phyloP scores from a whole-genome alignment of 257 asterid genomes.

The Avicennia marina region DNA sequence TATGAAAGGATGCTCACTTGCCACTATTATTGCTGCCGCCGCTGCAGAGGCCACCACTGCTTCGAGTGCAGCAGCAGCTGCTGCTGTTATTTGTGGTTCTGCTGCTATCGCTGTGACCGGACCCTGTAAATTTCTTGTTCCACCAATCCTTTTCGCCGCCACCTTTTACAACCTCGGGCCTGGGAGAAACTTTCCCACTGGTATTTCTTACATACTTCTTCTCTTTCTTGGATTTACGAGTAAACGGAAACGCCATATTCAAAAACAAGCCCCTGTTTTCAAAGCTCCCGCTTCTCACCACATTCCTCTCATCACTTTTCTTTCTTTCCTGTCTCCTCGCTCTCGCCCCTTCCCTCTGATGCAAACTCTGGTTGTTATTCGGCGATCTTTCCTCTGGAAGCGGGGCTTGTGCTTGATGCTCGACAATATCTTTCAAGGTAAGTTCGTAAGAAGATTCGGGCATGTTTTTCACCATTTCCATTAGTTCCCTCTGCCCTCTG shows the following conservation, averaged over 20 bases:
- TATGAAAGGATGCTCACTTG: too few species aligned
- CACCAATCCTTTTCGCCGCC: conserved; percentile 69
- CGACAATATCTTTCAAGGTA: conserved; percentile 75
- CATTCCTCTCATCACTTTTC: conserved; percentile 21
- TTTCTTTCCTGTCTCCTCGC: conserved; percentile 31
- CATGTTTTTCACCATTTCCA: conserved; percentile 89
- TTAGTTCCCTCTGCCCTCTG: conserved; percentile 75
- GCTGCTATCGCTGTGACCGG: conserved; percentile 53
- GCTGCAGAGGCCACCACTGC: conserved; percentile 33
- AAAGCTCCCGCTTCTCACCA: conserved; percentile 33
- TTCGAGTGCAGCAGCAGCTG: conserved; percentile 29
- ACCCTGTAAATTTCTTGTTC: conserved; percentile 59
- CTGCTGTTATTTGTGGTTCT: conserved; percentile 32
- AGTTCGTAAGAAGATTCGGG: conserved; percentile 79
- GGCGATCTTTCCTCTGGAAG: conserved; percentile 4
- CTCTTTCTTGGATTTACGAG: conserved; percentile 38
- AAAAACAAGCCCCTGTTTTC: conserved; percentile 57
- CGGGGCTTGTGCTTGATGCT: conserved; percentile 25
- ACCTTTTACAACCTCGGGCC: conserved; percentile 34
- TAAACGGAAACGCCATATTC: conserved; percentile 63
- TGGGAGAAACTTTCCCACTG: conserved; percentile 47
- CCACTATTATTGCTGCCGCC: conserved; percentile 19
- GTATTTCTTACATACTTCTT: conserved; percentile 18
- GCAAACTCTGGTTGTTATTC: conserved; percentile 6
- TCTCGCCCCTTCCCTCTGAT: conserved; percentile 24